Evolutionary conservation across 2,329 filamentous ascomycete species (phyloP).

Genomic region (Dactylonectria macrodidyma): DNA sequence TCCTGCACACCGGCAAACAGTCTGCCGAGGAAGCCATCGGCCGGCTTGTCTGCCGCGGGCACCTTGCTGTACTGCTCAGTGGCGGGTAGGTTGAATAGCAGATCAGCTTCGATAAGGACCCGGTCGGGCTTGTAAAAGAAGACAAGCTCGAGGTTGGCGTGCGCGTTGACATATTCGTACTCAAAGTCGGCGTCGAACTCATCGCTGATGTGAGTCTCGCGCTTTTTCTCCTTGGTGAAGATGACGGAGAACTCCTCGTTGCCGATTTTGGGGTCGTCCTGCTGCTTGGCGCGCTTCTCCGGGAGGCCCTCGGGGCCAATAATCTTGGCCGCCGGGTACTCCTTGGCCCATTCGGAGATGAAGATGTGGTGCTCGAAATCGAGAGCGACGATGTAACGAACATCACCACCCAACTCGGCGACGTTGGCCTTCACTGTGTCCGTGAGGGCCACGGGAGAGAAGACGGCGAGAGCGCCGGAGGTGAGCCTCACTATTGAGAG

Average conservation of each 20-base stretch:
- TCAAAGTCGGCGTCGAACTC: slow-evolving; percentile 93
- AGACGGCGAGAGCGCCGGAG: slow-evolving; percentile 85
- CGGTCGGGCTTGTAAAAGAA: slow-evolving; percentile 85
- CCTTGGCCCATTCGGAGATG: slow-evolving; percentile 85
- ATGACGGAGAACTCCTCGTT: slow-evolving; percentile 75
- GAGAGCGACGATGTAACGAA: slow-evolving; percentile 88
- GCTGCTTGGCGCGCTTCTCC: slow-evolving; percentile 80
- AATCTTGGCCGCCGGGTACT: slow-evolving; percentile 83
- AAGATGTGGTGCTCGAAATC: slow-evolving; percentile 98
- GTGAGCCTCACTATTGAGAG: slow-evolving; percentile 77
- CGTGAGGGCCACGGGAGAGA: slow-evolving; percentile 92
- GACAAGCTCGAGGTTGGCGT: slow-evolving; percentile 89
- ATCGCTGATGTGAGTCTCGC: slow-evolving; percentile 70
- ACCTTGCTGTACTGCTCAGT: slow-evolving; percentile 87
- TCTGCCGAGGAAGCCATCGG: slow-evolving; percentile 57
- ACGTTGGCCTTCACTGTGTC: slow-evolving; percentile 77
- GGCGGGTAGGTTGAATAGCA: slow-evolving; percentile 92
- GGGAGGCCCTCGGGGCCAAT: slow-evolving; percentile 87
- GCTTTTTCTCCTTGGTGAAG: slow-evolving; percentile 72
- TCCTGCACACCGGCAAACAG: slow-evolving; percentile 69
- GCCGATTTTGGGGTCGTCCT: slow-evolving; percentile 61
- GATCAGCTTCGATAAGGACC: slow-evolving; percentile 89
- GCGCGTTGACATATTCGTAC: slow-evolving; percentile 84
- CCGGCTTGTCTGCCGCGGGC: slow-evolving; percentile 57
- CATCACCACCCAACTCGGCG: slow-evolving; percentile 74